phyloP scores from a whole-genome alignment of 129 eudicot genomes.

The Flaveria robusta region DNA sequence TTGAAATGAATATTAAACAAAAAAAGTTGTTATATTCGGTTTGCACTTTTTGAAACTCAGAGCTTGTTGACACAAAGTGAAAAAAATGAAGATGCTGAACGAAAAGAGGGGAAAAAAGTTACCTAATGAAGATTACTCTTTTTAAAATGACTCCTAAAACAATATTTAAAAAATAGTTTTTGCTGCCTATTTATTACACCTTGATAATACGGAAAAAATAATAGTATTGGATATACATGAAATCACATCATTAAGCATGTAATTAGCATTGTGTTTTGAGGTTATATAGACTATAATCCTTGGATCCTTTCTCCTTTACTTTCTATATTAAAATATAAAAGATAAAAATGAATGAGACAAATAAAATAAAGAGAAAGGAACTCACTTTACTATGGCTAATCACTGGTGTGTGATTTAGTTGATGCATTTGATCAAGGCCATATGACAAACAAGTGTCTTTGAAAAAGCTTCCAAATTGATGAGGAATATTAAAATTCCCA shows the following conservation, averaged over 20 bases:
- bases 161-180: no score
- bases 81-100: not conserved
- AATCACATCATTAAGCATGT: not conserved
- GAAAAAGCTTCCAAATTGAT: slow-evolving; percentile 47
- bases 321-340: not conserved
- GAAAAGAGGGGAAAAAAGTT: not conserved
- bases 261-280: slow-evolving; percentile 17
- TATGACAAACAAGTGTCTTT: slow-evolving; percentile 47
- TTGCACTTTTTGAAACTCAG: slow-evolving; percentile 3
- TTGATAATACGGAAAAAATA: no score
- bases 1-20: not conserved
- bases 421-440: slow-evolving; percentile 62
- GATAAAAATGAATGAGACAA: slow-evolving; percentile 28
- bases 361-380: slow-evolving; percentile 18
- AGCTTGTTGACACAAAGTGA: not conserved
- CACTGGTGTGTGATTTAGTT: slow-evolving; percentile 42
- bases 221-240: no score
- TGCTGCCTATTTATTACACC: no score
- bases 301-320: slow-evolving; percentile 29
- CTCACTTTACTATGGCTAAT: slow-evolving; percentile 59
- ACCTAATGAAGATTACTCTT: not conserved
- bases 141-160: not conserved
- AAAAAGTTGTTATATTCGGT: not conserved
- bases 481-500: slow-evolving; percentile 41
- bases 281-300: slow-evolving; percentile 19